Evolutionary conservation across 306 rosid genomes (phyloP), one percentile per base, ranked within the genome.

Genomic region (Ormosia semicastrata): DNA sequence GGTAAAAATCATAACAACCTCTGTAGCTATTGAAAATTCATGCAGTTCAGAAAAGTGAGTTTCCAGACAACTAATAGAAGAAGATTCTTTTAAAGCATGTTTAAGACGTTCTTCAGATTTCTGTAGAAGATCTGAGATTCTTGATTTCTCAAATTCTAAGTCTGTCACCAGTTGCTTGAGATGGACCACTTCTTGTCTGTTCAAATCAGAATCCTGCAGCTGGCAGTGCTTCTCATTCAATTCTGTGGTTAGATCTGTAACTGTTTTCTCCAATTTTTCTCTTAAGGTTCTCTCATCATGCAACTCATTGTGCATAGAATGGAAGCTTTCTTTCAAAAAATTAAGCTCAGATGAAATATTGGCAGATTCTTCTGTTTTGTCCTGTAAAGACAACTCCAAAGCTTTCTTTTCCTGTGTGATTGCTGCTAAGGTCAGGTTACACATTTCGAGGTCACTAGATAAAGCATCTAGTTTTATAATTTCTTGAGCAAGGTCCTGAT

Each of bases 121-220:
- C 75, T 81, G 80, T 50, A 90, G 82, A 82, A 82, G 86, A 71
- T 81, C 64, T 72, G 66, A 69, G 15, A 93, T 78, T 85, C 89
- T 88, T 84, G 94, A 87, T 77, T 92, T 95, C 79, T 93, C 97
- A 14, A 75, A 81, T 76, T 95, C 97, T 9, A 92, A 82, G 74
- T 89, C 88, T 13, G 84, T 75, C 34, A 92, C 74, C 66, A 81
- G 66, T 87, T 83, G 89, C 89, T 86, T 95, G 79, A 91, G 93
- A 86, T 60, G 71, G 78, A 82, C 84, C 81, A 91, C 70, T 83
- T 95, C 94, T 54, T 84, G 88, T 71, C 80, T 84, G 78, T 81
- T 89, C 78, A 77, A 82, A 88, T 91, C 92, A 77, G 86, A 89
- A 53, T 84, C 87, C 76, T 87, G 89, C 80, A 88, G 86, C 82